These are phyloP conservation scores for Kwoniella pini DNA, from an alignment of 768 basidiomycete species.

Conservation along the genomic window DNA sequence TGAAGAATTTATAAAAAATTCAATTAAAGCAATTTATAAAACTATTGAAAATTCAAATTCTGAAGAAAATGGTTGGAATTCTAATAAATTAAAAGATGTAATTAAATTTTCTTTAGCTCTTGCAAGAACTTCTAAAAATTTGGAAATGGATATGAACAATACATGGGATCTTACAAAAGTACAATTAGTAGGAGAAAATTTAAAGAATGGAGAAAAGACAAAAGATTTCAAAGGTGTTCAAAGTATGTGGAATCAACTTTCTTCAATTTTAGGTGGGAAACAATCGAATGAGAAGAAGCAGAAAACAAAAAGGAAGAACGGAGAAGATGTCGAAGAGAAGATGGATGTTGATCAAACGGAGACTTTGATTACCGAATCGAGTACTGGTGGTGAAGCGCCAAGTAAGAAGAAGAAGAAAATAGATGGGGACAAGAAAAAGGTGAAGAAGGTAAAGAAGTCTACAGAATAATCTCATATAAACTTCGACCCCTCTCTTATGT, in stretches of 20 bases:
- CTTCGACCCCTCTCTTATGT: too few relatives aligned
- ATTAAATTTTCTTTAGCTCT: slow-evolving; percentile 68
- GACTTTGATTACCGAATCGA: background rate
- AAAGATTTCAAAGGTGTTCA: slow-evolving; percentile 65
- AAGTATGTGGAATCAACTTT: slow-evolving; percentile 67
- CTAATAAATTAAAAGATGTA: slow-evolving; percentile 74
- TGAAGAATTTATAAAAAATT: slow-evolving; percentile 59
- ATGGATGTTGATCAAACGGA: slow-evolving; percentile 16
- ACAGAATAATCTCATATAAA: background rate
- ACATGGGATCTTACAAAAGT: slow-evolving; percentile 68
- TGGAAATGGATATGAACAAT: slow-evolving; percentile 35
- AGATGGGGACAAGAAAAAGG: slow-evolving; percentile 35
- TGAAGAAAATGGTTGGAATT: slow-evolving; percentile 56
- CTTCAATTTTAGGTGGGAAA: slow-evolving; percentile 38
- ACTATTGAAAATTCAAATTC: slow-evolving; percentile 55
- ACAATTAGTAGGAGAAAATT: slow-evolving; percentile 58
- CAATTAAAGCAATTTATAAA: slow-evolving; percentile 61
- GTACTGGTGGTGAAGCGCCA: background rate
- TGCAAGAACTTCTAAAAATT: slow-evolving; percentile 66
- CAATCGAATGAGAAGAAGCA: slow-evolving; percentile 2
- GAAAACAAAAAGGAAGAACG: slow-evolving; percentile 27
- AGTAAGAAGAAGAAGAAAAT: slow-evolving; percentile 1
- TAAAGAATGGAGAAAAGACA: slow-evolving; percentile 64
- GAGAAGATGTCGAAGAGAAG: slow-evolving; percentile 19
- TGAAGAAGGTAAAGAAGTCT: slow-evolving; percentile 33